Conservation (phyloP, 2,329 filamentous ascomycete species). For the Penicillium sp. region DNA sequence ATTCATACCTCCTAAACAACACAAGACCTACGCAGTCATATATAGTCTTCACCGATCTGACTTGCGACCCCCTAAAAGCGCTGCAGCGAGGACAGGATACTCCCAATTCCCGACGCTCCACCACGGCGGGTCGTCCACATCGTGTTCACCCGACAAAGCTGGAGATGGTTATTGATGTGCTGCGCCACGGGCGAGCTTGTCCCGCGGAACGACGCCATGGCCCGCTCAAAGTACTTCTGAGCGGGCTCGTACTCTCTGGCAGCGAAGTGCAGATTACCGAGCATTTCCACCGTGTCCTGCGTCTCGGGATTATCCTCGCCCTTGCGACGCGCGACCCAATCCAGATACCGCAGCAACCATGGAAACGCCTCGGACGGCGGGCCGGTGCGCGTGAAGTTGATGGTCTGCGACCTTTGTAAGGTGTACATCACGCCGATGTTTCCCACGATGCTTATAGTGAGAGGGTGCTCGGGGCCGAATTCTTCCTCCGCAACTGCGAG, state of each 20-base stretch:
- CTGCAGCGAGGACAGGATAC: conserved; percentile 23
- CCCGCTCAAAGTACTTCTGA: conserved; percentile 28
- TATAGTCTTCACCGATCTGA: not conserved
- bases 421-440: conserved; percentile 32
- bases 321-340: conserved; percentile 26
- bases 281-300: conserved; percentile 19
- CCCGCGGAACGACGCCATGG: conserved; percentile 16
- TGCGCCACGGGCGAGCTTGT: conserved; percentile 10
- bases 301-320: conserved; percentile 25
- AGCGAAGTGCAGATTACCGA: conserved; percentile 26
- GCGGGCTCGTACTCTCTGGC: conserved; percentile 25
- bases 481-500: conserved; percentile 29
- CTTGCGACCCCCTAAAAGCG: conserved; percentile 12
- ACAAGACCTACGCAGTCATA: too few species aligned
- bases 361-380: conserved; percentile 22
- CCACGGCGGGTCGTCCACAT: conserved; percentile 13
- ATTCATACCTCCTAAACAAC: too few species aligned
- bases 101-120: conserved; percentile 15
- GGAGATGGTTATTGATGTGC: conserved; percentile 18
- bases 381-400: not conserved
- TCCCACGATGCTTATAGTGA: conserved; percentile 29
- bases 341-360: conserved; percentile 30
- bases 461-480: conserved; percentile 25
- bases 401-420: conserved; percentile 11
- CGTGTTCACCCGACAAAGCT: conserved; percentile 26